Evolutionary conservation across 1,139 yeast genomes (phyloP), one percentile per base, ranked within the genome.

Genomic region (Debaryomycetaceae sp.): DNA sequence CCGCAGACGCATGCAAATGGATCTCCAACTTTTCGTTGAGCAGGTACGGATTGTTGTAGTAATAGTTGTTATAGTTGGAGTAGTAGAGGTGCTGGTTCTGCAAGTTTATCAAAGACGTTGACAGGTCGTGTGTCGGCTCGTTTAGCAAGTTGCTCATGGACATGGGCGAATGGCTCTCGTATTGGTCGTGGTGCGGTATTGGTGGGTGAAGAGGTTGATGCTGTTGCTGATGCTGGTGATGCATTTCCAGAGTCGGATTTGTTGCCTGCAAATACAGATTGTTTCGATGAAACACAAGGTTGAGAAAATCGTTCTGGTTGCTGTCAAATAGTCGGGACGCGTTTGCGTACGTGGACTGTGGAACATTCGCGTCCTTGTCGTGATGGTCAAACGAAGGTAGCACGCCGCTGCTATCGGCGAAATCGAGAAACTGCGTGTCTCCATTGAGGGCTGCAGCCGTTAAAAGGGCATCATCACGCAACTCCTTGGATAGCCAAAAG

Each of bases 381-480:
- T n/a, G n/a, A n/a, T n/a, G n/a, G n/a, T n/a, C n/a, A n/a, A n/a
- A n/a, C n/a, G n/a, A n/a, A n/a, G n/a, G n/a, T n/a, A n/a, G n/a
- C 10, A 18, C 10, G 6, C 20, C 20, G 6, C 8, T 7, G 10
- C 8, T 7, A 10, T 6, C 6, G 6, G 20, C 20, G 41, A 73
- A 58, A 32, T 75, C 80, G 13, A 73, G 51, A 33, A 71, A 68
- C 33, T 71, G 74, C 1, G 73, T 62, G 36, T 73, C 77, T 20
- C 77, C 79, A 36, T 76, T 76, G 28, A 77, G 58, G 0, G 85
- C 85, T 6, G 83, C 80, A 0, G 85, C 85, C 0, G 86, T 77
- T 33, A 78, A 55, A 21, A 78, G 50, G 0, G 85, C 86, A 41
- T 78, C 86, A 39, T 77, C 83, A 33, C 79, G 52, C 27, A 78